Evolutionary conservation across 805 yeast genomes (phyloP).

Genomic region (Limtongozyma cylindracea): DNA sequence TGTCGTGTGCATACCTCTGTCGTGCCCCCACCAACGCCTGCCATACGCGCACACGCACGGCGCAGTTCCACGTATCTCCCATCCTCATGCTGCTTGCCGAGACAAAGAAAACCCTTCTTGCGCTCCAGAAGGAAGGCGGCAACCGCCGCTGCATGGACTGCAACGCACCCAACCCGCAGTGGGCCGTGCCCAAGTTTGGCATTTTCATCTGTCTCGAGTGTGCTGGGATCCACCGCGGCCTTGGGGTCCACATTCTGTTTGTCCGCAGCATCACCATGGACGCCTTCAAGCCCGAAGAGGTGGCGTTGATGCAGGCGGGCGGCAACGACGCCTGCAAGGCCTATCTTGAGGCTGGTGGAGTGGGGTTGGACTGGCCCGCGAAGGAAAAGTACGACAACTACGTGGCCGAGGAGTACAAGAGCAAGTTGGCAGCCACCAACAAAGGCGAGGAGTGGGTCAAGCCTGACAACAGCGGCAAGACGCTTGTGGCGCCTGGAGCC

Average conservation of each 20-base stretch:
- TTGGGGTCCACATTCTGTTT: slow-evolving; percentile 92
- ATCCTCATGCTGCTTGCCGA: slow-evolving; percentile 40
- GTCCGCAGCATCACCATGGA: slow-evolving; percentile 97
- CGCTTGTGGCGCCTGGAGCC: slow-evolving; percentile 10
- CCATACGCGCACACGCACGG: too few relatives aligned
- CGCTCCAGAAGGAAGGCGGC: slow-evolving; percentile 57
- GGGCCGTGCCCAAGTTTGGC: slow-evolving; percentile 98
- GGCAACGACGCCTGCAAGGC: slow-evolving; percentile 59
- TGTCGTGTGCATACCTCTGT: too few relatives aligned
- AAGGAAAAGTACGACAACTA: slow-evolving; percentile 63
- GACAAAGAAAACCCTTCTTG: slow-evolving; percentile 51
- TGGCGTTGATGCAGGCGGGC: slow-evolving; percentile 77
- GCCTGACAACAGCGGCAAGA: slow-evolving; percentile 27
- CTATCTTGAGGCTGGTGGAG: slow-evolving; percentile 49
- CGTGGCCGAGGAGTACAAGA: slow-evolving; percentile 88
- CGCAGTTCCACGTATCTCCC: too few relatives aligned
- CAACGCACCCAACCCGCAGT: slow-evolving; percentile 88
- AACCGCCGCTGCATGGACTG: slow-evolving; percentile 90
- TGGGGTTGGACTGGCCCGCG: slow-evolving; percentile 37
- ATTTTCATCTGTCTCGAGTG: slow-evolving; percentile 93
- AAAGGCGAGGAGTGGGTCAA: slow-evolving; percentile 51
- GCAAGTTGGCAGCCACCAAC: slow-evolving; percentile 44
- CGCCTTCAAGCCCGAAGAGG: slow-evolving; percentile 86
- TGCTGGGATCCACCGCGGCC: slow-evolving; percentile 88
- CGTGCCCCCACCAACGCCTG: too few relatives aligned